Percentiles rank a stretch among this genome's conserved stretches.
Evolutionary conservation across 805 yeast species (phyloP).

Genomic region (Yueomyces sp.): DNA sequence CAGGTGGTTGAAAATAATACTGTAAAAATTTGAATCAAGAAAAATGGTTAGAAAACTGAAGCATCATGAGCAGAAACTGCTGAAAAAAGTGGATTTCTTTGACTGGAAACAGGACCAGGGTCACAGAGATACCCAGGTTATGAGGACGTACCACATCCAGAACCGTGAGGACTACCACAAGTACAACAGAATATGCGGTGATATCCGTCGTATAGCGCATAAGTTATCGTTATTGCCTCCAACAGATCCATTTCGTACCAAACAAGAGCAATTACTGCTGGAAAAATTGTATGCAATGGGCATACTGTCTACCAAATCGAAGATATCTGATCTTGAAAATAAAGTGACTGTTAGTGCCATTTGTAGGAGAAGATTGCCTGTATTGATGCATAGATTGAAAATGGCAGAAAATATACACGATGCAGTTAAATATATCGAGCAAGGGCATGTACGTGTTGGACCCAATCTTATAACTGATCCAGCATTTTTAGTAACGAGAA

Average conservation of each 20-base stretch:
- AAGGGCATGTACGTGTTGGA: slow-evolving; percentile 96
- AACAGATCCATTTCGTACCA: slow-evolving; percentile 71
- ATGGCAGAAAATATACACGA: slow-evolving; percentile 87
- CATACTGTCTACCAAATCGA: slow-evolving; percentile 70
- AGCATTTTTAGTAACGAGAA: slow-evolving; percentile 84
- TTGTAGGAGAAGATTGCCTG: slow-evolving; percentile 85
- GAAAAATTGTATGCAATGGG: slow-evolving; percentile 90
- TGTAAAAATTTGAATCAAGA: neutral
- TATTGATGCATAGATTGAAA: slow-evolving; percentile 83
- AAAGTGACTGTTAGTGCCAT: slow-evolving; percentile 84
- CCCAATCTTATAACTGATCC: slow-evolving; percentile 94
- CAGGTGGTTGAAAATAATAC: too few species aligned
- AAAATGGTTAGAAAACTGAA: slow-evolving; percentile 77
- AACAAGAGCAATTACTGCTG: slow-evolving; percentile 76
- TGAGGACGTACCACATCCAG: slow-evolving; percentile 87
- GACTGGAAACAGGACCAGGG: slow-evolving; percentile 96
- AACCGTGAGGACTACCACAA: slow-evolving; percentile 93
- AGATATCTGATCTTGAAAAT: slow-evolving; percentile 84
- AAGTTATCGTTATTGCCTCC: slow-evolving; percentile 76
- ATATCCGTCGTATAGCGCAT: slow-evolving; percentile 75
- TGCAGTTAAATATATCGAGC: slow-evolving; percentile 86
- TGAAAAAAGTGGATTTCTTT: slow-evolving; percentile 90
- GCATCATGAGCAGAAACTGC: slow-evolving; percentile 88
- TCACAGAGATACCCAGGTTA: slow-evolving; percentile 92
- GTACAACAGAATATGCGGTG: slow-evolving; percentile 88